Evolutionary conservation across 805 yeast genomes (phyloP).

Genomic region (Metschnikowia picachoensis): DNA sequence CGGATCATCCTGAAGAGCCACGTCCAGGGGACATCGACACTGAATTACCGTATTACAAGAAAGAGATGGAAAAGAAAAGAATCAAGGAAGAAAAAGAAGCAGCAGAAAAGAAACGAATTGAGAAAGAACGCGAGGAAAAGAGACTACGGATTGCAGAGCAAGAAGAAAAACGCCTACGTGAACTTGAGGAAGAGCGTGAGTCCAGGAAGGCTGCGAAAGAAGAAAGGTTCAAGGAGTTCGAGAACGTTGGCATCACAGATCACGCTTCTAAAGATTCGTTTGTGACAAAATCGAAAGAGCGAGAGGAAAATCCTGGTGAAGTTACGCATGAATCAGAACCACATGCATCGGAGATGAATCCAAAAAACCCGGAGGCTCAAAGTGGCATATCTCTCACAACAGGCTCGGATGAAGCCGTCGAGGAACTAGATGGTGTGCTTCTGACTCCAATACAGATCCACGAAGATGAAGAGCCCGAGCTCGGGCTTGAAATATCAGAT

Average conservation of each 20-base stretch:
- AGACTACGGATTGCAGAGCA: slow-evolving; percentile 1
- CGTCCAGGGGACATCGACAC: slow-evolving; percentile 32
- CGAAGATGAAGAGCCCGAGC: not conserved
- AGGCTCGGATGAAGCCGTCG: not conserved
- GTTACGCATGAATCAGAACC: not conserved
- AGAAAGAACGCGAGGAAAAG: slow-evolving; percentile 1
- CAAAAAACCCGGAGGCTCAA: too few relatives aligned
- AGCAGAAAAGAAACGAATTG: slow-evolving; percentile 15
- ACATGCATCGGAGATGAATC: too few relatives aligned
- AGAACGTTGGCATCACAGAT: not conserved
- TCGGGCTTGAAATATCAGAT: too few relatives aligned
- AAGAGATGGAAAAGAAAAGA: slow-evolving; percentile 24
- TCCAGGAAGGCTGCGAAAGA: slow-evolving; percentile 2
- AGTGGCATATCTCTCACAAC: not conserved
- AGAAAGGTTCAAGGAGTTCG: slow-evolving; percentile 5
- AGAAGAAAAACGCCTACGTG: slow-evolving; percentile 7
- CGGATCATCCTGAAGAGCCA: slow-evolving; percentile 24
- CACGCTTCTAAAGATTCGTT: too few relatives aligned
- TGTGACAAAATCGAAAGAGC: too few relatives aligned
- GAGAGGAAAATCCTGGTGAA: not conserved
- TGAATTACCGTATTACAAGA: slow-evolving; percentile 25
- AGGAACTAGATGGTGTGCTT: not conserved
- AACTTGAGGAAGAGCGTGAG: slow-evolving; percentile 7
- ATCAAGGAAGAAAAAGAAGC: slow-evolving; percentile 20
- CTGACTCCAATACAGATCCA: too few relatives aligned